phyloP scores from a whole-genome alignment of 371 early-diverging fungal species.

The Mortierella sp. region DNA sequence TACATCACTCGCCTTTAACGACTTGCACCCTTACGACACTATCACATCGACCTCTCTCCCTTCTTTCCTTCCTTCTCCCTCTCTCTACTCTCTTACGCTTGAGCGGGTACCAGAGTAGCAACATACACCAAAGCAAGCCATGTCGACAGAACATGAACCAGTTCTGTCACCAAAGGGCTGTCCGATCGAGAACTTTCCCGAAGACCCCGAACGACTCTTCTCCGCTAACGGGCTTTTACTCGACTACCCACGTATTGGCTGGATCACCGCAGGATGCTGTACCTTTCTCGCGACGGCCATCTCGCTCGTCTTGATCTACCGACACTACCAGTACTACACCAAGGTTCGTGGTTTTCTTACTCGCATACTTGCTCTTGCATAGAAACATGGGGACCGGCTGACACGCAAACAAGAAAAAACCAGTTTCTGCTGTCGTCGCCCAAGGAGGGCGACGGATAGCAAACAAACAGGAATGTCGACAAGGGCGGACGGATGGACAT shows the following conservation, averaged over 20 bases:
- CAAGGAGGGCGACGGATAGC: no score
- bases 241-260: conserved; percentile 51
- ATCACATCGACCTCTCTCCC: background rate
- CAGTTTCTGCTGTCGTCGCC: no score
- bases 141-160: conserved; percentile 11
- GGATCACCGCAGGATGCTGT: conserved; percentile 42
- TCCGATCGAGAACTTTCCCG: conserved; percentile 36
- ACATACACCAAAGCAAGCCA: background rate
- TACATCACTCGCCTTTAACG: background rate
- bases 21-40: background rate
- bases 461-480: no score
- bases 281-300: conserved; percentile 26
- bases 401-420: no score
- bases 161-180: conserved; percentile 41
- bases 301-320: conserved; percentile 44
- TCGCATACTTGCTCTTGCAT: no score
- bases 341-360: conserved; percentile 21
- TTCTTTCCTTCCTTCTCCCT: background rate
- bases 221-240: conserved; percentile 41
- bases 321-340: conserved; percentile 51
- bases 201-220: conserved; percentile 46
- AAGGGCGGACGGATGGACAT: no score
- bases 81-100: background rate
- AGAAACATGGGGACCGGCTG: no score
- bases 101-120: no score